Evolutionary conservation across 305 asterid species (phyloP).

Genomic region (Solanum aculeatissimum): DNA sequence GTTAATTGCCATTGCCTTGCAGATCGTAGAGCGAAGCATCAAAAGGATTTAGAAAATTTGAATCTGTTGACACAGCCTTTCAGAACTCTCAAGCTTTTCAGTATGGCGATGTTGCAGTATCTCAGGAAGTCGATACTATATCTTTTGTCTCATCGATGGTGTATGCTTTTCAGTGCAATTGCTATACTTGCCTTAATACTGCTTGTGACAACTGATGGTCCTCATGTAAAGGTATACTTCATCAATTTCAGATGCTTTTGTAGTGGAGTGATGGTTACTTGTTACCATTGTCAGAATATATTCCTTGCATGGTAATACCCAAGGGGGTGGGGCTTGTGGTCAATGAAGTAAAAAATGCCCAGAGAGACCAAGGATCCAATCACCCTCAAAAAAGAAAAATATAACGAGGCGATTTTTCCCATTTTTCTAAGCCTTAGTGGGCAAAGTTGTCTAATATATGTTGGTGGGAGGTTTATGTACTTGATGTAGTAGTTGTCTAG

Average conservation of each 20-base stretch:
- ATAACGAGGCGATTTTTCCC: background rate
- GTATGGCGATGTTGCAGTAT: conserved; percentile 43
- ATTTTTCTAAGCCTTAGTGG: background rate
- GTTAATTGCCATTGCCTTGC: conserved; percentile 6
- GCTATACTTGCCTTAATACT: conserved; percentile 23
- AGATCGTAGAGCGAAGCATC: conserved; percentile 29
- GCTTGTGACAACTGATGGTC: conserved; percentile 49
- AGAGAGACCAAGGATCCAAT: background rate
- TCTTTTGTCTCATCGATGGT: conserved; percentile 62
- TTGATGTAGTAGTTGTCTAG: background rate
- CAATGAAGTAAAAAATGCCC: background rate
- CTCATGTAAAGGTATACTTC: conserved; percentile 66
- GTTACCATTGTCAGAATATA: background rate
- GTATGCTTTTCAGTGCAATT: conserved; percentile 28
- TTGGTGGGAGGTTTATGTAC: background rate
- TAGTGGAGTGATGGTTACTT: background rate
- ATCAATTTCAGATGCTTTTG: background rate
- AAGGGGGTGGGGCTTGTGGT: background rate
- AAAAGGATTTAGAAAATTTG: conserved; percentile 32
- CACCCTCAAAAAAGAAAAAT: background rate
- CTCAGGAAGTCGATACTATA: conserved; percentile 41
- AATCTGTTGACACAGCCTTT: conserved; percentile 33
- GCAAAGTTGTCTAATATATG: background rate
- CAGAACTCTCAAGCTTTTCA: conserved; percentile 39
- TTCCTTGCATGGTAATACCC: background rate